Percentiles rank a stretch among this genome's conserved stretches.
phyloP scores from a whole-genome alignment of 202 grass and related monocot species.

The Digitaria exilis region DNA sequence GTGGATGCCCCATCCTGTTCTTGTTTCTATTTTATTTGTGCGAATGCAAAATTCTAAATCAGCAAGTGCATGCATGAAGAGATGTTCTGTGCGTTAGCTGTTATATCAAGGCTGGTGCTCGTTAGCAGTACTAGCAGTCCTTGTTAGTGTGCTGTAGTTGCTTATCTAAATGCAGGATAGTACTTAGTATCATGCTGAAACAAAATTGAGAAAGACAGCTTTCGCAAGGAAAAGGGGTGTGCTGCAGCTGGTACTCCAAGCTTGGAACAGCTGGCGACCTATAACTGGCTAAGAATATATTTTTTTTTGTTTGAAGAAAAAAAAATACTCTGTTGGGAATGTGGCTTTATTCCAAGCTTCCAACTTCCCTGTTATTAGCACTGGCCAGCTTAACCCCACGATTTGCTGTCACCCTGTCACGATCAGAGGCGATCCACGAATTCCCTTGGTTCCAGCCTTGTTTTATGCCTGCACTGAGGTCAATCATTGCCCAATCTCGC shows the following conservation, averaged over 20 bases:
- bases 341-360: conserved; percentile 41
- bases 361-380: background rate
- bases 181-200: background rate
- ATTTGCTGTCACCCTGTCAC: conserved; percentile 21
- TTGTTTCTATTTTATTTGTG: background rate
- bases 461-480: background rate
- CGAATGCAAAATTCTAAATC: background rate
- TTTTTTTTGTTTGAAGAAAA: no score
- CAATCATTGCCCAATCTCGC: conserved; percentile 28
- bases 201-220: background rate
- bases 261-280: conserved; percentile 8
- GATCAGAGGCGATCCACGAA: conserved; percentile 26
- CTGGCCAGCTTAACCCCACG: conserved; percentile 26
- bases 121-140: background rate
- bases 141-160: background rate
- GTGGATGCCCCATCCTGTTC: conserved; percentile 21
- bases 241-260: background rate
- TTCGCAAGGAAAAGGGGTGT: background rate
- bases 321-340: background rate
- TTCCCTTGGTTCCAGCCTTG: conserved; percentile 40
- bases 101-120: background rate
- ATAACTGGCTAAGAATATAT: background rate
- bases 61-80: background rate
- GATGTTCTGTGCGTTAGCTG: background rate
- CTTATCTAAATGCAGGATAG: conserved; percentile 12